Evolutionary conservation across 1,139 yeast species (phyloP), one percentile per base, ranked within the genome.

Genomic region (Sugiyamaella grinbergsii): DNA sequence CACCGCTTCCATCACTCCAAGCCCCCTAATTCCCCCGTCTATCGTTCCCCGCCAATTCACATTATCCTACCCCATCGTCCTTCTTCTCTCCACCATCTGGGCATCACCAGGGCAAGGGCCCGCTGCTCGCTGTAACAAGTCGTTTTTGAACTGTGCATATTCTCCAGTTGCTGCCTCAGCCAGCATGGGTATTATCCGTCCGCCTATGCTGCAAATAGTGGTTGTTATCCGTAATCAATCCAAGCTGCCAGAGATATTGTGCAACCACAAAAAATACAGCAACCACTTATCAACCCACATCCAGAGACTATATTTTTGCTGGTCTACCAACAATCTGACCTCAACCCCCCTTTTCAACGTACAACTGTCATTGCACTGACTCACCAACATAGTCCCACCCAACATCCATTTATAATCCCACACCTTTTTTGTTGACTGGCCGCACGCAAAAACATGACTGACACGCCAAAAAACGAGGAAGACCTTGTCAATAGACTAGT

Each of bases 401-500:
- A n/a, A n/a, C n/a, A n/a, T n/a, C n/a, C n/a, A n/a, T n/a, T n/a
- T n/a, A n/a, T n/a, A n/a, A n/a, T n/a, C n/a, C n/a, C n/a, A n/a
- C n/a, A n/a, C n/a, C n/a, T n/a, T n/a, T n/a, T n/a, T n/a, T n/a
- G n/a, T n/a, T n/a, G n/a, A n/a, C n/a, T n/a, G n/a, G n/a, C n/a
- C 33, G 15, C n/a, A 18, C 22, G 26, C 8, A 31, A 16, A 23
- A 22, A 34, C 16, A 43, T 43, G 47, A 34, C 47, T 20, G 55
- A 54, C 28, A 52, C 49, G 2, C 58, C 58, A 13, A 42, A 45
- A 29, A 43, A 54, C 38, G 84, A 80, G 62, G 72, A 73, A 58
- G 66, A 67, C 15, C 67, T 77, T 47, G 65, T 75, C 57, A 73
- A 70, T 45, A 65, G 71, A 42, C 71, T 80, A 49, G 58, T 61